These are phyloP conservation scores for Schoenoplectus triqueter DNA, from an alignment of 202 grass and related monocot genomes.

Conservation along the genomic window DNA sequence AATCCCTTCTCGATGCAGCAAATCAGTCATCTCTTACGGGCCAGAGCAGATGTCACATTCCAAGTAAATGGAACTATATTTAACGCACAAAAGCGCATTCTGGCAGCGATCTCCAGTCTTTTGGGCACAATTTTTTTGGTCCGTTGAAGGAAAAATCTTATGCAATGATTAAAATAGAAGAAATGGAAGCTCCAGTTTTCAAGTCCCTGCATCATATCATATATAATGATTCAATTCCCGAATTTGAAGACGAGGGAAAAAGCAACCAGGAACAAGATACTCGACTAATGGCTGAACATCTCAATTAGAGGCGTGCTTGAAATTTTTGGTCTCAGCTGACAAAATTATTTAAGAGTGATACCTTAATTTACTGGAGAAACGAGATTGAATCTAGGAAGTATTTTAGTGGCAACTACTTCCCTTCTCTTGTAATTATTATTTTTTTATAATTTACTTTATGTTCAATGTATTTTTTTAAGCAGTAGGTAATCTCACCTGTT, in stretches of 20 bases:
- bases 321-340: not conserved
- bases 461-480: no score
- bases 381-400: not conserved
- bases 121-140: not conserved
- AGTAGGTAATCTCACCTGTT: no score
- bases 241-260: not conserved
- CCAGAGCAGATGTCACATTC: no score
- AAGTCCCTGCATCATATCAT: not conserved
- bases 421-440: not conserved
- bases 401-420: not conserved
- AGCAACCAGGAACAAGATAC: not conserved
- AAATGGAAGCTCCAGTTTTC: not conserved
- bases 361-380: not conserved
- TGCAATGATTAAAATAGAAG: not conserved
- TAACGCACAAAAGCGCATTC: no score
- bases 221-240: slow-evolving; percentile 23
- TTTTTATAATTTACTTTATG: no score
- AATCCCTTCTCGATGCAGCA: no score
- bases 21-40: no score
- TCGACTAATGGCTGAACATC: slow-evolving; percentile 12
- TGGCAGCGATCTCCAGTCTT: slow-evolving; percentile 17
- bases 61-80: no score
- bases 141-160: not conserved
- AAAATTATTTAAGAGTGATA: not conserved
- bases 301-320: slow-evolving; percentile 18